A percentile compares a stretch with the other conserved stretches of the same genome.
phyloP scores from a whole-genome alignment of 305 asterid species.

The Nicotiana rustica region DNA sequence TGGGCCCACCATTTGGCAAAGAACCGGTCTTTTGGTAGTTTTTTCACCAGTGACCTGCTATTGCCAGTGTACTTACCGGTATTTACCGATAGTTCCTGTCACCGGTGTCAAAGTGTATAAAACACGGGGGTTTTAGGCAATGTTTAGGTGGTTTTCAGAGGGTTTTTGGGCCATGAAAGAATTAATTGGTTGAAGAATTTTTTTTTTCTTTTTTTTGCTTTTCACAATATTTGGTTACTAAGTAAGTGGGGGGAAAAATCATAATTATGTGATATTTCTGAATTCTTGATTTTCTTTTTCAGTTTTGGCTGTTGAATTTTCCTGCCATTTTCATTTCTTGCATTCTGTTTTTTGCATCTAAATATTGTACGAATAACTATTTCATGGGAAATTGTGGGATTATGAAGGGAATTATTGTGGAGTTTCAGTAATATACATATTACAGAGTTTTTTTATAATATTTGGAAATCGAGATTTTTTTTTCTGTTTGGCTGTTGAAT shows the following conservation, averaged over 20 bases:
- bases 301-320: not conserved
- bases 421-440: too few species aligned
- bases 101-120: conserved; percentile 68
- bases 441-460: too few species aligned
- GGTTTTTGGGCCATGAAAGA: conserved; percentile 51
- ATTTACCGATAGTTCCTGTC: conserved; percentile 60
- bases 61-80: conserved; percentile 52
- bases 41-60: conserved; percentile 51
- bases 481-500: too few species aligned
- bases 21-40: conserved; percentile 73
- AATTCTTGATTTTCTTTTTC: not conserved
- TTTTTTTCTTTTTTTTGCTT: not conserved
- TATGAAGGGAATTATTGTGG: not conserved
- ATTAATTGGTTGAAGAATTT: not conserved
- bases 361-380: not conserved
- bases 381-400: not conserved
- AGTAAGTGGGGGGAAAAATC: not conserved
- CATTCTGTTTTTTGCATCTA: not conserved
- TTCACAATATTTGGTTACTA: not conserved
- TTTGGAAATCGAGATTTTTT: too few species aligned
- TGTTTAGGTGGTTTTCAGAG: conserved; percentile 56
- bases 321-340: not conserved
- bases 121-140: conserved; percentile 67
- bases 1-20: conserved; percentile 44
- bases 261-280: not conserved